A percentile compares a stretch with the other conserved stretches of the same genome.
phyloP scores from a whole-genome alignment of 2,329 filamentous ascomycete genomes.

The Alternaria infectoria region DNA sequence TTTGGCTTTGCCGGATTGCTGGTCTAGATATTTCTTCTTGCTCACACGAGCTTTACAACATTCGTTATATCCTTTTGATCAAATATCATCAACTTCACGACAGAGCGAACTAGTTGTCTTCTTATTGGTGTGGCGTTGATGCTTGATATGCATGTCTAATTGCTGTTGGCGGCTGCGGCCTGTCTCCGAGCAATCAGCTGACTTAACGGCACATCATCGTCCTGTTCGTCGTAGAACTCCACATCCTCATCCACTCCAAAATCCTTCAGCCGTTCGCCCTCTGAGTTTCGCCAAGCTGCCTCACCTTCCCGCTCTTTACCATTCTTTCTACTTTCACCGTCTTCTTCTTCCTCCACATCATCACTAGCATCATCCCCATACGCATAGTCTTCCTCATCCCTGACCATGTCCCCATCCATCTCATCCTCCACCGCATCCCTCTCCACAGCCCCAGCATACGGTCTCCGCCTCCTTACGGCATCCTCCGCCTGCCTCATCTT shows the following conservation, averaged over 20 bases:
- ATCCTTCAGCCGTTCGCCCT: conserved; percentile 76
- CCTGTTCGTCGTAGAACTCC: conserved; percentile 69
- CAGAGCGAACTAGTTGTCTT: neutral
- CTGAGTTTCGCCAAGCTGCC: conserved; percentile 73
- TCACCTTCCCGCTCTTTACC: conserved; percentile 53
- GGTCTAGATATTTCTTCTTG: conserved; percentile 31
- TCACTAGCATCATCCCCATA: conserved; percentile 30
- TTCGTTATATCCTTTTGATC: conserved; percentile 8
- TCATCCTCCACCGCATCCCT: conserved; percentile 10
- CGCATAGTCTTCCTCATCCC: conserved; percentile 26
- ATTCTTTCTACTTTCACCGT: conserved; percentile 20
- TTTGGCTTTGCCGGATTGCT: conserved; percentile 20
- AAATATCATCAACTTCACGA: neutral
- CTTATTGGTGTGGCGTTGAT: neutral
- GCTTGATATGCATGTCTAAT: neutral
- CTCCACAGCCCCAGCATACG: conserved; percentile 53
- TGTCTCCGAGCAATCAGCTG: conserved; percentile 61
- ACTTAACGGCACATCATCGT: conserved; percentile 72
- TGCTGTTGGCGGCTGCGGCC: conserved; percentile 6
- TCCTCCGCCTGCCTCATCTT: conserved; percentile 61
- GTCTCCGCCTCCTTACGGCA: conserved; percentile 48
- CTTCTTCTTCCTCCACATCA: conserved; percentile 14
- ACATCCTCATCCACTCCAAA: conserved; percentile 81
- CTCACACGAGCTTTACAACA: conserved; percentile 23
- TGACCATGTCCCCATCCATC: conserved; percentile 2